Base-by-base conservation (phyloP, 2,329 filamentous ascomycete genomes). In the Penicillium sp. region DNA sequence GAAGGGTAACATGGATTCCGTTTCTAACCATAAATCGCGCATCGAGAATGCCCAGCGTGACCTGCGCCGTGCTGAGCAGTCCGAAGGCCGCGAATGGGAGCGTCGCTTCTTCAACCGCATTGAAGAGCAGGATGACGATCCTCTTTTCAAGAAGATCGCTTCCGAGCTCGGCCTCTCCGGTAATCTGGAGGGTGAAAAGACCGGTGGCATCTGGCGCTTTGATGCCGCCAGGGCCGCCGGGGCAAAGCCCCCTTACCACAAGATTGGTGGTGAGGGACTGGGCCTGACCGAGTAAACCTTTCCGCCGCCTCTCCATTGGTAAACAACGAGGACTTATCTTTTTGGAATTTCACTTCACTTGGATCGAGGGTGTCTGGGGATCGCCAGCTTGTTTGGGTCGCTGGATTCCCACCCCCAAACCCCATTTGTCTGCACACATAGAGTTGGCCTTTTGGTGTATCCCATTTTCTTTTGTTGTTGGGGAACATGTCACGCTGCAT, bases 31-130 rank as follows among this genome's bases (percentile, higher is more conserved):
- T 69, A 97, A 97, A 79, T 83, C 83, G 51, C 90, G 90, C 73
- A 96, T 97, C 58, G 94, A 97, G 74, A 90, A 91, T 62, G 85
- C 87, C 29, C 93, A 97, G 78, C 85, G 91, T 12, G 90, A 83
- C 71, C 80, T 85, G 75, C 85, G 92, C 58, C 83, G 84, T 68
- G 79, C 84, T 65, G 92, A 97, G 71, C 84, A 84, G 64, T 80
- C 82, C n/a, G 89, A 91, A 62, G 86, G 86, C 17, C 81, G 82
- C 36, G 79, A 84, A 33, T 99, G 94, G 93, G 83, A 91, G 66
- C 82, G 91, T 39, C 82, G 88, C 48, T 97, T 94, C 77, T 99
- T 97, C 75, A 84, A 65, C 36, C 67, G 68, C 17, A 55, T 71
- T 21, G 65, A 74, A 7, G 64, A 70, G 18, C 60, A 65, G 20